Conservation (phyloP, 345 rosid species). For the Euphorbia lathyris region DNA sequence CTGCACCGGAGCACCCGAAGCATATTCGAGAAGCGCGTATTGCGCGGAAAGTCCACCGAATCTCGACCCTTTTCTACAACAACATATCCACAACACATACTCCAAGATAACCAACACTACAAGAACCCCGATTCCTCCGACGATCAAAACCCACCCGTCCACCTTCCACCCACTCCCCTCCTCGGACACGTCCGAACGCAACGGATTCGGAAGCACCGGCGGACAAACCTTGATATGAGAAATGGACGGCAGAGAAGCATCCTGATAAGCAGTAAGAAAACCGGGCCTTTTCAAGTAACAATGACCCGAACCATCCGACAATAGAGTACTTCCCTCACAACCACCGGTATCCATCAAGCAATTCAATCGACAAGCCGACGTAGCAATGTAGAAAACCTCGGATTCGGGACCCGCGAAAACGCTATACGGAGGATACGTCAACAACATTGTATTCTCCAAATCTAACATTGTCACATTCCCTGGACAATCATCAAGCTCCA, state of each 20-base stretch:
- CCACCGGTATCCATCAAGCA: constrained; percentile 35
- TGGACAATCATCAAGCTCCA: constrained; percentile 47
- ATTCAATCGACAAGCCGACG: constrained; percentile 51
- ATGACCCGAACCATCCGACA: constrained; percentile 55
- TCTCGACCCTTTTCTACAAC: constrained; percentile 38
- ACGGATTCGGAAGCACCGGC: constrained; percentile 40
- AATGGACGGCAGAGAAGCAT: constrained; percentile 53
- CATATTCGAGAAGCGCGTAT: constrained; percentile 63
- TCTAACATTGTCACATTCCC: constrained; percentile 51
- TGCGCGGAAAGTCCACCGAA: constrained; percentile 45
- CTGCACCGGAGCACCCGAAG: constrained; percentile 48
- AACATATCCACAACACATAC: constrained; percentile 57
- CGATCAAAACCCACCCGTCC: constrained; percentile 31
- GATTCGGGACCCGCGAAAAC: background rate
- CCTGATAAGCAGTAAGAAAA: constrained; percentile 46
- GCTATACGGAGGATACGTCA: constrained; percentile 39
- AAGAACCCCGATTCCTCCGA: constrained; percentile 36
- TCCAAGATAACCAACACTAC: constrained; percentile 36
- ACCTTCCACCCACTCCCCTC: constrained; percentile 20
- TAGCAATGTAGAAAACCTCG: constrained; percentile 36
- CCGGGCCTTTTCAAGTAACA: constrained; percentile 48
- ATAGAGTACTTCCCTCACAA: constrained; percentile 52
- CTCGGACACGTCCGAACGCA: background rate
- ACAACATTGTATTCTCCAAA: constrained; percentile 44
- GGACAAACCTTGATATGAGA: constrained; percentile 62